Base-by-base conservation (phyloP, 305 asterid species). In the Solanum chacoense region DNA sequence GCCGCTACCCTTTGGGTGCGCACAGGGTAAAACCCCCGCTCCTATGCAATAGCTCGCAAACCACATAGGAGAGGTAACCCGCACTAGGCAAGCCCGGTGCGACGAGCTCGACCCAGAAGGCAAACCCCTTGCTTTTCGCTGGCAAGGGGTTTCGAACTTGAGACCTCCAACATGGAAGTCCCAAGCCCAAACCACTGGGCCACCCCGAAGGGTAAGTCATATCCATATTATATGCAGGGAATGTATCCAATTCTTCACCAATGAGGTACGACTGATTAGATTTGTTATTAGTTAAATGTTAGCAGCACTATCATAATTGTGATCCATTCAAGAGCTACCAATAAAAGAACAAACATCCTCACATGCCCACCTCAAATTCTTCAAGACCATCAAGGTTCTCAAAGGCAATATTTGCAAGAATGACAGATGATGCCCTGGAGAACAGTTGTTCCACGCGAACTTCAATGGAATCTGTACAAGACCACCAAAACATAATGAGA, bases 391-490 rank as follows among this genome's bases (percentile, higher is more conserved):
- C 94, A 36, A 95, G 92, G 91, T 93, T 94, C 80, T 94, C 93
- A 84, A 97, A 93, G 86, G 94, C 85, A 90, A 95, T 91, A 92
- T 96, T 92, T 50, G 98, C 96, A 89, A 96, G 93, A 91, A 91
- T 88, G 90, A 93, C 88, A 73, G 98, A 96, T 88, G 98, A 91
- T 37, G 94, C 95, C 90, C 93, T 95, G 91, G 94, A 92, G 94
- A 95, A 95, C 65, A 96, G 91, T 63, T 91, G 89, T 93, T 89
- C 94, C 84, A 96, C 89, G 72, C 93, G 95, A 88, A 84, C 94
- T 91, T 94, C 98, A 89, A 97, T 89, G 76, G 94, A 90, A 88
- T 95, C 99, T 97, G 97, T 84, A 79, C 91, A 94, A 91, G 83
- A 72, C 92, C 76, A 29, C 29, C 38, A 45, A 83, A 50, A 80